Conservation (phyloP, 2,329 filamentous ascomycete genomes). For the Teratosphaeria nubilosa region DNA sequence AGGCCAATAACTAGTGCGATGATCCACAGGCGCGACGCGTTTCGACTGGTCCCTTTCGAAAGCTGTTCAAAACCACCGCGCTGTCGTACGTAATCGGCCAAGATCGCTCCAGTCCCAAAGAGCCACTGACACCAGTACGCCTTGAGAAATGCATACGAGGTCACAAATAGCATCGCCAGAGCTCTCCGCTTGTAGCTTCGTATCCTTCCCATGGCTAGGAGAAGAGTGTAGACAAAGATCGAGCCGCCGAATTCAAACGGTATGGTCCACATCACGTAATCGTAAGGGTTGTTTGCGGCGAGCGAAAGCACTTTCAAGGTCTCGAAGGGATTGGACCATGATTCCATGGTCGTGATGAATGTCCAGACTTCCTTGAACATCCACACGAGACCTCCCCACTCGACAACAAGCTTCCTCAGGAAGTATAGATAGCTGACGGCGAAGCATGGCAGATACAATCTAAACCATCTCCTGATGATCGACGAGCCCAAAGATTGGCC, state of each 20-base stretch:
- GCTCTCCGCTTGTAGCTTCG: neutral
- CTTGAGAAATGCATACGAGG: slow-evolving; percentile 2
- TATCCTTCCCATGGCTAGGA: slow-evolving; percentile 6
- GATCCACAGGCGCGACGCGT: neutral
- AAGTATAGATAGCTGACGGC: neutral
- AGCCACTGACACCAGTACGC: slow-evolving; percentile 12
- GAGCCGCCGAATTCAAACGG: slow-evolving; percentile 11
- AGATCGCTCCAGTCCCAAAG: slow-evolving; percentile 8
- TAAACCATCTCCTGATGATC: neutral
- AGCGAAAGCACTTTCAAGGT: slow-evolving; percentile 4
- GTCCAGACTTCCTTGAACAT: slow-evolving; percentile 6
- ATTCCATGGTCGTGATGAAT: neutral
- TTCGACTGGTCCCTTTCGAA: neutral
- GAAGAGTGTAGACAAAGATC: slow-evolving; percentile 7
- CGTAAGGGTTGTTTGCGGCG: slow-evolving; percentile 6
- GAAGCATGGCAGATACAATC: neutral
- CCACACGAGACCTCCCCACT: slow-evolving; percentile 4
- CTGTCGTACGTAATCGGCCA: slow-evolving; percentile 10
- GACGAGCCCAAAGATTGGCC: neutral
- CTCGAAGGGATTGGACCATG: slow-evolving; percentile 10
- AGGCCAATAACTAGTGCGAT: neutral
- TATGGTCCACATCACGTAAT: slow-evolving; percentile 17
- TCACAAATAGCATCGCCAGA: slow-evolving; percentile 4
- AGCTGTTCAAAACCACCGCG: slow-evolving; percentile 9
- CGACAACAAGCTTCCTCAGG: neutral